Conservation (phyloP, 2,329 filamentous ascomycete genomes). For the Diaporthe sp. region DNA sequence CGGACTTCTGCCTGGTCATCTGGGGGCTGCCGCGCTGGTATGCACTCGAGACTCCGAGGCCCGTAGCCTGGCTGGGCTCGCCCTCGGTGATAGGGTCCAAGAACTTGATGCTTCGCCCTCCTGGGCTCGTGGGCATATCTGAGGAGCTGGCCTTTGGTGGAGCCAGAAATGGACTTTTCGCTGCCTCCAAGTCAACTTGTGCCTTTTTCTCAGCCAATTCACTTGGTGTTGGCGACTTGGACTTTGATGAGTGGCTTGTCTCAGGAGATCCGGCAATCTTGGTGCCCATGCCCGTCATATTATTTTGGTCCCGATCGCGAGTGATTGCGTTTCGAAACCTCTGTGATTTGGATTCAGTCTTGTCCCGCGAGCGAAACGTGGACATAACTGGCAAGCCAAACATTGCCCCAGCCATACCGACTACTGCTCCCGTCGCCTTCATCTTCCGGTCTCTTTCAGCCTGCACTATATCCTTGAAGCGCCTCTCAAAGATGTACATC, state of each 20-base stretch:
- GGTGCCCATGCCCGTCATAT: constrained; percentile 39
- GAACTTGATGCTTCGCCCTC: constrained; percentile 21
- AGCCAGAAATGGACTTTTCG: constrained; percentile 14
- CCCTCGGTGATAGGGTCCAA: constrained; percentile 31
- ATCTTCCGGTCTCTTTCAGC: constrained; percentile 52
- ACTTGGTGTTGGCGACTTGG: constrained; percentile 15
- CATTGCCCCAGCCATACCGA: constrained; percentile 41
- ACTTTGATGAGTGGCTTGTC: neutral
- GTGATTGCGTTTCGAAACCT: neutral
- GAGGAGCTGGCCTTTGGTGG: neutral
- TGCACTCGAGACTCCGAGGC: constrained; percentile 12
- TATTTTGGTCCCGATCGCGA: constrained; percentile 24
- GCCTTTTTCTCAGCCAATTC: constrained; percentile 8
- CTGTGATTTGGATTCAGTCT: constrained; percentile 9
- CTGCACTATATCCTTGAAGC: constrained; percentile 67
- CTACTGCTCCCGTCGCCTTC: constrained; percentile 42
- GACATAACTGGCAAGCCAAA: constrained; percentile 42
- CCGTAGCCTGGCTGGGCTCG: constrained; percentile 22
- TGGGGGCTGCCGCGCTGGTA: constrained; percentile 24
- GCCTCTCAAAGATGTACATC: constrained; percentile 71
- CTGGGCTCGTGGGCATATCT: constrained; percentile 9
- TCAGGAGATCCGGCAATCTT: neutral
- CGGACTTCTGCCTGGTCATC: constrained; percentile 20
- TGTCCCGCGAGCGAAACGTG: constrained; percentile 32
- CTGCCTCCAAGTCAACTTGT: constrained; percentile 14